Percentiles rank a stretch among this genome's conserved stretches.
Conservation (phyloP, 2,329 filamentous ascomycete genomes). For the Trichoderma oligosporum region DNA sequence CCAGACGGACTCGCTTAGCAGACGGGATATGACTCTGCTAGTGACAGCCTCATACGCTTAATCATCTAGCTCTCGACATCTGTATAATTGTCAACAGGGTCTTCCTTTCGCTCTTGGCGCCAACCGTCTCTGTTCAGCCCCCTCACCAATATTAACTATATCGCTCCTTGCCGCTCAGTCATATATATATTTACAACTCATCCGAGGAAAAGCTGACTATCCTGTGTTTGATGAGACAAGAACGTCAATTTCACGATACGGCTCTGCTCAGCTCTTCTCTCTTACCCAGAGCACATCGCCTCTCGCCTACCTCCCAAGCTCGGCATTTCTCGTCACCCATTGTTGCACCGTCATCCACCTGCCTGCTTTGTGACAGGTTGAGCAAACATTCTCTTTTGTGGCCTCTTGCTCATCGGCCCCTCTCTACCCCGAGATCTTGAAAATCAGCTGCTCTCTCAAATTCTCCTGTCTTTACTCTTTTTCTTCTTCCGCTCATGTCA, state of each 20-base stretch:
- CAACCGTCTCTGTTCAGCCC: not conserved
- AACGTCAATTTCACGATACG: not conserved
- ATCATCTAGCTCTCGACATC: not conserved
- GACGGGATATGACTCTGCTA: not conserved
- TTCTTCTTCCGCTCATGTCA: not conserved
- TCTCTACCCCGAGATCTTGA: not conserved
- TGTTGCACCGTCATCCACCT: constrained; percentile 20
- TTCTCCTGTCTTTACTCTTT: not conserved
- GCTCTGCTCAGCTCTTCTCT: not conserved
- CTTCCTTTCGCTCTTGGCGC: not conserved
- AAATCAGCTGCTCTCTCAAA: not conserved
- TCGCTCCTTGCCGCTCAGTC: not conserved
- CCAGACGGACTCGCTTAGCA: not conserved
- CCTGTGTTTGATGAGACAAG: not conserved
- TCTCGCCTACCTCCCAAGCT: constrained; percentile 13
- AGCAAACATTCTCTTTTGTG: constrained; percentile 19
- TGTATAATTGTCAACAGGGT: not conserved
- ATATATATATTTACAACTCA: not conserved
- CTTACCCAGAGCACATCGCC: not conserved
- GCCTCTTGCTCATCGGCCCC: constrained; percentile 13
- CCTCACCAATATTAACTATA: not conserved
- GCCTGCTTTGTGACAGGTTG: constrained; percentile 21
- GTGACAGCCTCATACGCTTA: not conserved
- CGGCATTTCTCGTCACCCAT: constrained; percentile 10
- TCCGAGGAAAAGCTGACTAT: not conserved